Evolutionary conservation across 768 basidiomycete species (phyloP).

Genomic region (Suillus lakei): DNA sequence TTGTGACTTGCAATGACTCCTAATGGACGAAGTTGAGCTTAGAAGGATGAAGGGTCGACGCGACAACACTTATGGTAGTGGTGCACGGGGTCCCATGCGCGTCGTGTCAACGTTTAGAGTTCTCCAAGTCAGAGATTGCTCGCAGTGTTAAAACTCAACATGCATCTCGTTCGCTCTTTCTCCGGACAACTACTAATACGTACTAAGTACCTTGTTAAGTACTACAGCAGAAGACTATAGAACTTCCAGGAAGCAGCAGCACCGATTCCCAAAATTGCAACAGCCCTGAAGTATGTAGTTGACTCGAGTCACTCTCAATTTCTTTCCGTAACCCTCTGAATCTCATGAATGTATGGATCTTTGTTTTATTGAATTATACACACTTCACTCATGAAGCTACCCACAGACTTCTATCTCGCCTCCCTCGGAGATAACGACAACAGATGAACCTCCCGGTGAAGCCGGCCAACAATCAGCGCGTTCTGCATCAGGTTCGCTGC

Average conservation of each 20-base stretch:
- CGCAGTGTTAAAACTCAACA: too few relatives aligned
- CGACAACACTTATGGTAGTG: too few relatives aligned
- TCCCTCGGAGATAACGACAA: neutral
- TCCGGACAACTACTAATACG: neutral
- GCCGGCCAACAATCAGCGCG: neutral
- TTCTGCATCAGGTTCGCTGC: neutral
- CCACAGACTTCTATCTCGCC: neutral
- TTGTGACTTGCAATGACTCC: neutral
- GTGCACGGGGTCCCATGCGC: too few relatives aligned
- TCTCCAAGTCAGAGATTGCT: too few relatives aligned
- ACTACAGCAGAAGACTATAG: neutral
- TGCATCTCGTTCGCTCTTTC: too few relatives aligned
- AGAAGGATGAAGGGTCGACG: too few relatives aligned
- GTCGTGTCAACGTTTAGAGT: too few relatives aligned
- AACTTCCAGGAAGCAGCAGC: neutral
- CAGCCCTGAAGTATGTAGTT: neutral
- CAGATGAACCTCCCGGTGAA: neutral
- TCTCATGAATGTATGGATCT: neutral
- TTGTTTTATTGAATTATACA: neutral
- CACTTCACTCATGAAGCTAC: neutral
- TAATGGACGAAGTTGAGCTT: neutral
- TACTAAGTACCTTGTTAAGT: neutral
- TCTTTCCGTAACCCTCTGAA: neutral
- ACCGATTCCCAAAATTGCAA: neutral
- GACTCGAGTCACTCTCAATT: neutral